Evolutionary conservation across 257 asterid genomes (phyloP), one percentile per base, ranked within the genome.

Genomic region (Petunia secreta): DNA sequence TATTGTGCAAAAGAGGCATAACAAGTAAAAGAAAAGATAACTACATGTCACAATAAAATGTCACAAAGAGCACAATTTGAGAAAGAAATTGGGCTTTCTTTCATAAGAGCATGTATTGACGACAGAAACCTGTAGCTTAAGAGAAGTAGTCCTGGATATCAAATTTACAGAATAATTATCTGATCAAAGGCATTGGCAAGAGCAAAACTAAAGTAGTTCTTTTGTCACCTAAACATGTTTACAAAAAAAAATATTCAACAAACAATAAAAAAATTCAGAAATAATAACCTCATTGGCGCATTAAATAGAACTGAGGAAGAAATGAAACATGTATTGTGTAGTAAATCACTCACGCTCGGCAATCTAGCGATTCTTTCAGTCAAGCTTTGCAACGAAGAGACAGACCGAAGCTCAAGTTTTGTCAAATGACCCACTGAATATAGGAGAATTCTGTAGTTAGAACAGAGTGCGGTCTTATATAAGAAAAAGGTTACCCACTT

Each of bases 291-390:
- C 25, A 25, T 25, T 25, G 25, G 25, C 25, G 25, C 25, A 25
- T 25, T 25, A 25, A 25, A 25, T 25, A 25, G 25, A 25, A 25
- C 25, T 25, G 25, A 25, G 25, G 25, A 25, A 25, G 25, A 25
- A 25, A 25, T 25, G 25, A 25, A 25, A 25, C 25, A 25, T 25
- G 52, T 25, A 54, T 25, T 6, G 3, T 50, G 13, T 25, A 79
- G 63, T 46, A 4, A 86, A 79, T 50, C 59, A 89, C 95, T 94
- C 88, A 94, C 98, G 87, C 91, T 92, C 81, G 97, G 97, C 89
- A 94, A 91, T 89, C 98, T 92, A 84, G 97, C 98, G 37, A 94
- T 89, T 1, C 98, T 94, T 85, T 91, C 98, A 14, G 98, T 97
- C 87, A 94, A 86, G 84, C 83, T 68, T 57, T 52, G 74, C 78